These are phyloP conservation scores for Plenodomus tracheiphilus DNA, from an alignment of 2,329 filamentous ascomycete genomes.

Conservation along the genomic window DNA sequence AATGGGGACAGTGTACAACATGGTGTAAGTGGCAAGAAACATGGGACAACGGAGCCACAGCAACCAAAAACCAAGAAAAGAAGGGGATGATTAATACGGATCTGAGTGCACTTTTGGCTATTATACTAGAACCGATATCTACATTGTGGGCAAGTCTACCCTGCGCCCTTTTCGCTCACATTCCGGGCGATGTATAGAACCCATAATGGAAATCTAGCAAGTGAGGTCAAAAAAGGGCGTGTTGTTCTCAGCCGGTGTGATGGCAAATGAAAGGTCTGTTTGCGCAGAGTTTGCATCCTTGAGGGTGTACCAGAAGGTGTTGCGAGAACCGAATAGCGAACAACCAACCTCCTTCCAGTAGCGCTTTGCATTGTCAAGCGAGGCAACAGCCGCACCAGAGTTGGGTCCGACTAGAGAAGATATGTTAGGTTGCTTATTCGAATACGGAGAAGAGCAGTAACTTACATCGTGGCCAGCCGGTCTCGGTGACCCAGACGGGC, in stretches of 20 bases:
- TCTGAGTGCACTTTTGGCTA: too few relatives aligned
- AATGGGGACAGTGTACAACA: background rate
- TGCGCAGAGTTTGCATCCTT: slow-evolving; percentile 50
- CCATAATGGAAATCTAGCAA: slow-evolving; percentile 39
- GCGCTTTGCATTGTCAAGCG: slow-evolving; percentile 25
- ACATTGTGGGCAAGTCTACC: background rate
- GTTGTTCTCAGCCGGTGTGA: slow-evolving; percentile 57
- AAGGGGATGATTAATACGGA: too few relatives aligned
- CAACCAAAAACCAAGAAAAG: too few relatives aligned
- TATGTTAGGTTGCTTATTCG: background rate
- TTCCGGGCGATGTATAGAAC: too few relatives aligned
- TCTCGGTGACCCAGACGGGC: slow-evolving; percentile 83
- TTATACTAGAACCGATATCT: background rate
- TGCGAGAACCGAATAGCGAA: slow-evolving; percentile 28
- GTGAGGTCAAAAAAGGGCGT: slow-evolving; percentile 57
- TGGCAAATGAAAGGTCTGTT: slow-evolving; percentile 51
- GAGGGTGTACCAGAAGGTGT: slow-evolving; percentile 38
- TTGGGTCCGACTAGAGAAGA: slow-evolving; percentile 16
- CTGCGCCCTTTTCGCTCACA: too few relatives aligned
- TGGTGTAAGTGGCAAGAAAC: too few relatives aligned
- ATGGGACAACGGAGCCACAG: too few relatives aligned
- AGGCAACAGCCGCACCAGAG: slow-evolving; percentile 29
- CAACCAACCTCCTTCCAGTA: slow-evolving; percentile 37
- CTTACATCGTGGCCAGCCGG: slow-evolving; percentile 67
- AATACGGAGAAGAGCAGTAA: background rate